Base-by-base conservation (phyloP, 2,329 filamentous ascomycete genomes). In the Penicillium sp. region DNA sequence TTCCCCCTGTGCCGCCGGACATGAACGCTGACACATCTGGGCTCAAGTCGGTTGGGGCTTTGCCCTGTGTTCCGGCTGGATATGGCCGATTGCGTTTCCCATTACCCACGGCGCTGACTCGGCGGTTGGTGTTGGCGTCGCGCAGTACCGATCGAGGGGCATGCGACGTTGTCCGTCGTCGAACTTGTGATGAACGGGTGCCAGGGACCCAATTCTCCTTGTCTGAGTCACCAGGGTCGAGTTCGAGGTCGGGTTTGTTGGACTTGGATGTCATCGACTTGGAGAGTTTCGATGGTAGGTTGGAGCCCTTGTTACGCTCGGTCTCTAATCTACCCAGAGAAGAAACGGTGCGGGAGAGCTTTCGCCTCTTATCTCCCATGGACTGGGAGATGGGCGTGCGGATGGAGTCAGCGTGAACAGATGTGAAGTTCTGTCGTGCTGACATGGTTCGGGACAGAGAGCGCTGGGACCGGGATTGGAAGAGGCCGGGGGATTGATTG, bases 121-220 rank as follows among this genome's bases (percentile, higher is more conserved):
- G 63, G 33, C 62, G 62, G 36, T 63, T 62, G 22, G 63, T 55
- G 46, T 67, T 69, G 5, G 69, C 53, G 24, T 81, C 80, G 45
- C 74, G 75, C 24, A 83, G 69, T 5, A 77, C 70, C 22, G 74
- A 68, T 25, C 77, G 68, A 20, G 63, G 61, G 10, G 58, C 57
- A 25, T 68, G 63, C n/a, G 63, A 64, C 22, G 61, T 55, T 18
- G 59, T 62, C 4, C 67, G 65, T 31, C 70, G 69, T 48, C 69
- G 70, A 36, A 66, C 81, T 33, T 67, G 65, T 10, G 72, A 67
- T 16, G 63, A 58, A 31, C 70, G 69, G 20, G 76, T 78, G 4
- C 77, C 77, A 2, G 81, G 81, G 36, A 80, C 72, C 83, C 90
- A 95, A 67, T 97, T 97, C 75, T 97, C 92, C 74, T 97, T 97